Conservation (phyloP, 2,329 filamentous ascomycete species). For the Penicillium sp. region DNA sequence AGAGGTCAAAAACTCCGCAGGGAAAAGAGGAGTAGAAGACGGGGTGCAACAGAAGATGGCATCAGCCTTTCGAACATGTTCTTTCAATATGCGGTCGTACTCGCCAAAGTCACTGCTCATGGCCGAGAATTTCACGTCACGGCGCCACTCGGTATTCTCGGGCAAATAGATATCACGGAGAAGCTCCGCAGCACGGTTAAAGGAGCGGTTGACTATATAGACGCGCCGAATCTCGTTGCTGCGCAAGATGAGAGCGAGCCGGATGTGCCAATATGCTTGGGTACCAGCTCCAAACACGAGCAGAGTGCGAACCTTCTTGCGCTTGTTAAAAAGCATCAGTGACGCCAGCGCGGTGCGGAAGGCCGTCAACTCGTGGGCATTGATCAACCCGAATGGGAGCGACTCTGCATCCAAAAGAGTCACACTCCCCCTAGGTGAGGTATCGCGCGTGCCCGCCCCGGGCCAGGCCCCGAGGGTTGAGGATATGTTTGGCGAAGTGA, state of each 20-base stretch:
- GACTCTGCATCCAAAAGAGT: slow-evolving; percentile 61
- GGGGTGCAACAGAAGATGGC: slow-evolving; percentile 91
- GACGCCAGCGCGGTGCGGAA: slow-evolving; percentile 67
- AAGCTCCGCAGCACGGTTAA: slow-evolving; percentile 48
- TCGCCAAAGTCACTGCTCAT: slow-evolving; percentile 72
- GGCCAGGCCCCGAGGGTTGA: slow-evolving; percentile 38
- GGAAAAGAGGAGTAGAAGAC: slow-evolving; percentile 72
- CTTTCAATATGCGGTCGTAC: slow-evolving; percentile 66
- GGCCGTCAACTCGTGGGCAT: slow-evolving; percentile 68
- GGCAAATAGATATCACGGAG: slow-evolving; percentile 58
- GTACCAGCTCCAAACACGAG: slow-evolving; percentile 85
- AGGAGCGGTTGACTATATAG: slow-evolving; percentile 75
- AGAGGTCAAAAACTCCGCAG: slow-evolving; percentile 69
- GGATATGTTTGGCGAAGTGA: slow-evolving; percentile 26
- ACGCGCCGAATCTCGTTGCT: slow-evolving; percentile 71
- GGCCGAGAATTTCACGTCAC: slow-evolving; percentile 66
- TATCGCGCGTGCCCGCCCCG: slow-evolving; percentile 38
- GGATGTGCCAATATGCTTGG: slow-evolving; percentile 94
- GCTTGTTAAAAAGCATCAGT: slow-evolving; percentile 63
- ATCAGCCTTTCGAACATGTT: slow-evolving; percentile 69
- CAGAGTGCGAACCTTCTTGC: slow-evolving; percentile 71
- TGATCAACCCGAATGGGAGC: slow-evolving; percentile 63
- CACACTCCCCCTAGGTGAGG: slow-evolving; percentile 58
- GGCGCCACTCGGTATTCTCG: slow-evolving; percentile 62
- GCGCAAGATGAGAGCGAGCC: slow-evolving; percentile 72